Conservation (phyloP, 2,329 filamentous ascomycete genomes). For the Achaetomium macrosporum region DNA sequence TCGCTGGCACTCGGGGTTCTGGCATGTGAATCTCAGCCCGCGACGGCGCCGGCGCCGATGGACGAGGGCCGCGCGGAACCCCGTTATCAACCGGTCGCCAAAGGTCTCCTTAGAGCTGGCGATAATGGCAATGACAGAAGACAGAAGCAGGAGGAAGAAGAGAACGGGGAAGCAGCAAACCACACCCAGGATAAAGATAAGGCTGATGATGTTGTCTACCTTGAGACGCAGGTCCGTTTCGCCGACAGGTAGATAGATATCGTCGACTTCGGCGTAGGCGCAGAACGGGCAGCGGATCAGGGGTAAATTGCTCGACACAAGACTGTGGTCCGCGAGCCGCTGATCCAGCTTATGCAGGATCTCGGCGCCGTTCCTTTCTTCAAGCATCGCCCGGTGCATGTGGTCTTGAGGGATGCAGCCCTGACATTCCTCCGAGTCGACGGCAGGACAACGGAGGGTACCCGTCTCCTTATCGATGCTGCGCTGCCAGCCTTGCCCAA, state of each 20-base stretch:
- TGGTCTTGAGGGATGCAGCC: conserved; percentile 67
- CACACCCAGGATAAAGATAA: not conserved
- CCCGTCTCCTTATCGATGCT: conserved; percentile 68
- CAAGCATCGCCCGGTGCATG: conserved; percentile 65
- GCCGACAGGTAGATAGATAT: conserved; percentile 57
- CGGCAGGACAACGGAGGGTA: conserved; percentile 78
- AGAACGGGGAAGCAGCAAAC: not conserved
- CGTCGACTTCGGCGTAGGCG: conserved; percentile 82
- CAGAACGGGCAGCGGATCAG: conserved; percentile 87
- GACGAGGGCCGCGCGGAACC: conserved; percentile 55
- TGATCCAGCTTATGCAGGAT: conserved; percentile 71
- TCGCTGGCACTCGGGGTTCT: conserved; percentile 59
- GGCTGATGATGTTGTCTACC: conserved; percentile 42
- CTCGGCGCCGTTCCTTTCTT: conserved; percentile 64
- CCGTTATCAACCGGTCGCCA: conserved; percentile 35
- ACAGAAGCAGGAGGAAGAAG: conserved; percentile 45
- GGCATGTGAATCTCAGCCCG: conserved; percentile 73
- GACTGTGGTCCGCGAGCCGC: conserved; percentile 67
- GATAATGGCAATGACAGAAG: conserved; percentile 39
- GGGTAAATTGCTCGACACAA: conserved; percentile 67
- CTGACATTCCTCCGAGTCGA: conserved; percentile 61
- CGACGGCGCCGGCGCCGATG: conserved; percentile 65
- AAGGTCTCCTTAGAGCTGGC: conserved; percentile 39
- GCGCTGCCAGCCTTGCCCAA: conserved; percentile 85
- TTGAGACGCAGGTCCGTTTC: conserved; percentile 53